These are phyloP conservation scores for Candida sonorensis DNA, from an alignment of 805 yeast species.

Conservation along the genomic window DNA sequence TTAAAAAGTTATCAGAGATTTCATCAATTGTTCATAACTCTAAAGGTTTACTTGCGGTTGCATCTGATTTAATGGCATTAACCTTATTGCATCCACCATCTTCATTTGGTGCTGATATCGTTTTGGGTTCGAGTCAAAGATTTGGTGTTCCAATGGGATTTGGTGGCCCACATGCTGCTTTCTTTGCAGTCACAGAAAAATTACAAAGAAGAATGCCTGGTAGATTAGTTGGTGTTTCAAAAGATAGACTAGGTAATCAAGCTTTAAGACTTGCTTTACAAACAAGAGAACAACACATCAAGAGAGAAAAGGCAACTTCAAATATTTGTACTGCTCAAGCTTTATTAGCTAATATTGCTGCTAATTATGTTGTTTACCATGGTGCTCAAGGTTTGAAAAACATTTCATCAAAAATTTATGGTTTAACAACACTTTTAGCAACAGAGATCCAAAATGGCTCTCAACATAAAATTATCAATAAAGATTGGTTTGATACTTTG, in stretches of 20 bases:
- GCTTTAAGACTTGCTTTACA: constrained; percentile 92
- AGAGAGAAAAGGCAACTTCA: constrained; percentile 95
- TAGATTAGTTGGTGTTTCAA: constrained; percentile 86
- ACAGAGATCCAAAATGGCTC: constrained; percentile 35
- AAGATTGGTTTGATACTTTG: constrained; percentile 81
- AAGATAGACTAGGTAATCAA: constrained; percentile 83
- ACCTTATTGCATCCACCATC: constrained; percentile 82
- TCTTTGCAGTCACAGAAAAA: constrained; percentile 78
- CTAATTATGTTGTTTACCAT: constrained; percentile 94
- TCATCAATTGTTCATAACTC: constrained; percentile 60
- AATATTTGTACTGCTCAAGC: constrained; percentile 99
- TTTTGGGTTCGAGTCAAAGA: constrained; percentile 87
- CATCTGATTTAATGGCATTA: constrained; percentile 88
- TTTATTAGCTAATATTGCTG: constrained; percentile 87
- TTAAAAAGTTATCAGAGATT: constrained; percentile 43
- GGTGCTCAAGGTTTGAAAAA: constrained; percentile 80
- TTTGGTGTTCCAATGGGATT: constrained; percentile 97
- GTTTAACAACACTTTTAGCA: constrained; percentile 69
- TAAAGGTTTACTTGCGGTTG: constrained; percentile 75
- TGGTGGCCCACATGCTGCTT: constrained; percentile 99
- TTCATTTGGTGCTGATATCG: constrained; percentile 86
- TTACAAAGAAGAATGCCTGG: constrained; percentile 94
- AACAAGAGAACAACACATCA: constrained; percentile 97
- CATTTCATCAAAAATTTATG: constrained; percentile 73
- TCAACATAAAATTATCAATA: constrained; percentile 47